These are phyloP conservation scores for Rhodamnia rubescens DNA, from an alignment of 345 rosid genomes.

Conservation along the genomic window DNA sequence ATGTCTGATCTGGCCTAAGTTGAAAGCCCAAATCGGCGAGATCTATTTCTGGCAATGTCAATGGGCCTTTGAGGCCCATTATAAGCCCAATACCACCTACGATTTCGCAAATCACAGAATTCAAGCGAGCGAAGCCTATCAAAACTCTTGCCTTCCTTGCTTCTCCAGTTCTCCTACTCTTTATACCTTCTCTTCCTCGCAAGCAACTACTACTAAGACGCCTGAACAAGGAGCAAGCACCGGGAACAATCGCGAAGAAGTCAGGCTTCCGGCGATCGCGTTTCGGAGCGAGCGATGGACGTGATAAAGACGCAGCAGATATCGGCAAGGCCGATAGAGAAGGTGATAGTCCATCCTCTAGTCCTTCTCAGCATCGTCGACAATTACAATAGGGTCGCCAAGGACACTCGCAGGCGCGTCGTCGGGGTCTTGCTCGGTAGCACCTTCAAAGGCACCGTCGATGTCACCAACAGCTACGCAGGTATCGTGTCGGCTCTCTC, in stretches of 20 bases:
- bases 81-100: background rate
- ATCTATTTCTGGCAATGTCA: background rate
- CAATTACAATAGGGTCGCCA: conserved; percentile 88
- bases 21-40: background rate
- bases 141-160: background rate
- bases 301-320: conserved; percentile 91
- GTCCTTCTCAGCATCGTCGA: conserved; percentile 95
- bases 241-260: background rate
- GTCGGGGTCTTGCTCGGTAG: conserved; percentile 71
- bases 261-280: background rate
- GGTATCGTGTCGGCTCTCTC: conserved; percentile 13
- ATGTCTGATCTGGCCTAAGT: background rate
- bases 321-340: conserved; percentile 69
- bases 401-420: conserved; percentile 83
- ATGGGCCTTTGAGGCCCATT: background rate
- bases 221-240: background rate
- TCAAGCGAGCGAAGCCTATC: background rate
- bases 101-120: background rate
- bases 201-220: background rate
- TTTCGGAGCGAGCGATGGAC: conserved; percentile 34
- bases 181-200: background rate
- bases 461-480: conserved; percentile 89
- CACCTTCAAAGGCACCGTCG: conserved; percentile 75
- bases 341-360: conserved; percentile 88
- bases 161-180: background rate